Base-by-base conservation (phyloP, 345 rosid genomes). In the Salix suchowensis region DNA sequence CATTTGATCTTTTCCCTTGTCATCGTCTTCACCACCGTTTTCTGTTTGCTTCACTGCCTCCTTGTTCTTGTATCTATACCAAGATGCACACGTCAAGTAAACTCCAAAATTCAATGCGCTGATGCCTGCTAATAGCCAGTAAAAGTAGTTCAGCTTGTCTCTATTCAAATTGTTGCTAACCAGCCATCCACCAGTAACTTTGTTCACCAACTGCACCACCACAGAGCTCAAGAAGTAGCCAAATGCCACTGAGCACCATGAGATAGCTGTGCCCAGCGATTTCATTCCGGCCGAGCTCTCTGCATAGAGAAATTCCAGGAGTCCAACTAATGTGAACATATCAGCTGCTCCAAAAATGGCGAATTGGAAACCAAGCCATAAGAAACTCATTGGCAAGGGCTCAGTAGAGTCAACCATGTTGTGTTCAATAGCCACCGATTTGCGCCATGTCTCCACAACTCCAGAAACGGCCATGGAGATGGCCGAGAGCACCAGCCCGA, bases 241-340 rank as follows among this genome's bases (percentile, higher is more conserved):
- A 32, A 88, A 70, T n/a, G 92, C 91, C 42, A 88, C 0, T 6
- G 94, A 86, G 55, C 80, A 66, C 92, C 89, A 87, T 7, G 89
- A 85, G 70, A 86, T 81, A 15, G 91, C 89, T 8, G 86, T 87
- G 76, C 88, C 67, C 58, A 87, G 68, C 7, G 89, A 84, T 74
- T 87, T 90, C 94, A 86, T 90, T 4, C 89, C 78, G 0, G 82
- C 81, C 1, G 91, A 87, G 81, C 89, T 85, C 85, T 90, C 94
- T 40, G 88, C 81, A 11, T 86, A 87, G 85, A 85, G 86, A 39
- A 90, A 90, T 69, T 90, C 90, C n/a, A 87, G 77, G 61, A 88
- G 75, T 66, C 94, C 94, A 2, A 86, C 82, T 6, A 90, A 46
- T 1, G 91, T 85, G 82, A 90, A 88, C 87, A 90, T 73, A 60